Base-by-base conservation (phyloP, 2,329 filamentous ascomycete species). In the Thielaviopsis euricoi region DNA sequence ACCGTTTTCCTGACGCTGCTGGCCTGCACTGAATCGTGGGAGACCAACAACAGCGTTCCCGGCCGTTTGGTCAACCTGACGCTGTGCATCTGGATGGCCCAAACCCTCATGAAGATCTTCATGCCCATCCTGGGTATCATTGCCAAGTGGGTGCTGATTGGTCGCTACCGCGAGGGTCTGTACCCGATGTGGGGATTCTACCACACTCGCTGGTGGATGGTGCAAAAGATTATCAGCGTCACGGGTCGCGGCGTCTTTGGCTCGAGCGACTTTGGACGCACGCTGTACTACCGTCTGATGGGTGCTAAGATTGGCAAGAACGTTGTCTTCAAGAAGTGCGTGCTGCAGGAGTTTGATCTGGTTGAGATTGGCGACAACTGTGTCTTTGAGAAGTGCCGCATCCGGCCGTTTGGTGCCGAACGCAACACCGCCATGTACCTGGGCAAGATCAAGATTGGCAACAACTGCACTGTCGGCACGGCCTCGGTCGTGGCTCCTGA, bases 141-240 rank as follows among this genome's bases (percentile, higher is more conserved):
- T 2, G 68, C 72, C 53, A 81, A 81, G 64, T 81, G 78, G 78
- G 51, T 75, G 6, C 68, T 81, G 55, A 75, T 81, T 49, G 78
- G 78, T 12, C 71, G 72, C 1, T 75, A 78, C 64, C 69, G 68
- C 40, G 71, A 77, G 63, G 78, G 78, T 0, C 64, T 79, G 2
- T 80, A 76, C 62, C 77, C 78, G 1, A 81, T 81, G 78, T 81
- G 78, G 78, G 77, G 76, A 1, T 61, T 64, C 1, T 81, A 80
- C 63, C 78, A 81, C 64, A 80, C 76, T 0, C 70, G 76, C 9
- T 81, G 78, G 78, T 81, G 78, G 78, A 62, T 81, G 57, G 73
- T 74, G 1, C 73, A 81, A 64, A 81, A 81, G 67, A 72, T 73
- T 21, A 68, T 76, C 2, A 69, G 71, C 40, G 67, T 79, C 13